Evolutionary conservation across 2,329 filamentous ascomycete species (phyloP).

Genomic region (Epichloe hybrida): DNA sequence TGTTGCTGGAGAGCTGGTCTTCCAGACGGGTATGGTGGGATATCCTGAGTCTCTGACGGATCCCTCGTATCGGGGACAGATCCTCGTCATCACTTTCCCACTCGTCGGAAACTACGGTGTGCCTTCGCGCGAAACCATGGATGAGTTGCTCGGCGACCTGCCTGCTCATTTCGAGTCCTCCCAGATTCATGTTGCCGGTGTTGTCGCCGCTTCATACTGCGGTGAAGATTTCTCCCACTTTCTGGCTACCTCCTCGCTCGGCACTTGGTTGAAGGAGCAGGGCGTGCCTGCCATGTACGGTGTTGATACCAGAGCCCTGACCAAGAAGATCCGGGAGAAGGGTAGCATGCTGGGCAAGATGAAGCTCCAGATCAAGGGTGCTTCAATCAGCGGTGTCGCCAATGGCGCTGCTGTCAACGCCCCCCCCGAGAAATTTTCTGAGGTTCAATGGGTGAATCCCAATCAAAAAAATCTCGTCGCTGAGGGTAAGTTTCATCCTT

Average conservation of each 20-base stretch:
- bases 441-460: conserved; percentile 79
- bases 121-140: conserved; percentile 70
- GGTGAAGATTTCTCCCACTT: conserved; percentile 94
- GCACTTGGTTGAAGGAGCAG: conserved; percentile 93
- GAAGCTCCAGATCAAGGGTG: conserved; percentile 47
- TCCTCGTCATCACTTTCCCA: conserved; percentile 91
- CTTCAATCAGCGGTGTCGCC: conserved; percentile 29
- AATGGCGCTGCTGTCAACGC: conserved; percentile 17
- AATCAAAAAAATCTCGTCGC: conserved; percentile 87
- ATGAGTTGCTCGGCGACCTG: conserved; percentile 72
- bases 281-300: conserved; percentile 88
- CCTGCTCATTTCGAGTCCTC: conserved; percentile 88
- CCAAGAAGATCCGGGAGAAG: conserved; percentile 84
- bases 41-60: conserved; percentile 91
- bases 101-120: conserved; percentile 92
- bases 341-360: conserved; percentile 94
- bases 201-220: conserved; percentile 82
- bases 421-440: conserved; percentile 48
- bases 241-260: conserved; percentile 79
- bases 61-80: conserved; percentile 81
- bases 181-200: conserved; percentile 84
- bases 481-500: conserved; percentile 56
- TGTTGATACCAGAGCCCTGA: conserved; percentile 84
- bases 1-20: conserved; percentile 91
- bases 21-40: conserved; percentile 98